Evolutionary conservation across 75 land plant species (phyloP), one percentile per base, ranked within the genome.

Genomic region (Picea glauca): DNA sequence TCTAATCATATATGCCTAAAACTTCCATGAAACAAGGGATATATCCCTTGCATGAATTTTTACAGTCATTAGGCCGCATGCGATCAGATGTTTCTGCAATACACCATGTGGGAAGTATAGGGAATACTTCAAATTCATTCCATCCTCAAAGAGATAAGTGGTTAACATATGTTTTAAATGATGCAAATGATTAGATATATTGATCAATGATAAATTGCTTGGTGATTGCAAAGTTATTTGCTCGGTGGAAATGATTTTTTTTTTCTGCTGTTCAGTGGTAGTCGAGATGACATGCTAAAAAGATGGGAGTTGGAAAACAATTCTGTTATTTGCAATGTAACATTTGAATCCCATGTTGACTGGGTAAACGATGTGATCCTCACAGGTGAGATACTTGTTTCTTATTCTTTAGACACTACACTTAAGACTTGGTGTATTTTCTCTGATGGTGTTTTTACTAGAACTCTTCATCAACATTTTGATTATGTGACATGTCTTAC

Each of bases 321-420:
- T 60, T 78, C 75, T 75, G 90, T 92, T 38, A 84, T 81, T 13
- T 97, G 90, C 75, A 83, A 87, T 58, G 92, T 92, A 17, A 94
- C 99, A 63, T 94, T 92, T 76, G 99, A 97, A 88, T 97, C 99
- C 2, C 98, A 97, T 83, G 87, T 90, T 78, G 99, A 97, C 65
- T 97, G 99, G 99, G 98, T 92, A 90, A 8, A 40, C 3, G 0
- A 3, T 4, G 5, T 5, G 5, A 5, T 96, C 15, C 78, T 92
- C 77, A 80, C 85, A 58, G 85, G 91, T 12, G 84, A 86, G 31
- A 93, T 89, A 2, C 86, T 96, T 73, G 94, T 96, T 62, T 93
- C 96, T 8, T 92, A 92, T 81, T 96, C 93, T 50, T 93, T 96
- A 50, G 96, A 96, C 77, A 86, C 93, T 32, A 93, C 98, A 15